Percentiles rank a stretch among this genome's conserved stretches.
Evolutionary conservation across 2,329 filamentous ascomycete species (phyloP).

Genomic region (Leptosphaerulina australis): DNA sequence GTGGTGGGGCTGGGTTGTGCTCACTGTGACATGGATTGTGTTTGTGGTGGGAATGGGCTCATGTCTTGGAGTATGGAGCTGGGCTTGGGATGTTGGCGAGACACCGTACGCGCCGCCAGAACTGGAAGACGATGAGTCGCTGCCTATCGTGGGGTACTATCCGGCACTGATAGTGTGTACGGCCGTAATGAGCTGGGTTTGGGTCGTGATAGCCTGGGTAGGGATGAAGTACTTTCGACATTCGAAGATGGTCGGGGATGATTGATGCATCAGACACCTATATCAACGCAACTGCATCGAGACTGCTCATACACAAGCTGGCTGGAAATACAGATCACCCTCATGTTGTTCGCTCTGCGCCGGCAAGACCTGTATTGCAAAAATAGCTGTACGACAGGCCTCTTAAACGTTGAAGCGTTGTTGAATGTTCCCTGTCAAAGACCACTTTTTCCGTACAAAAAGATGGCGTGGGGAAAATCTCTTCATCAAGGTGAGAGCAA

Average conservation of each 20-base stretch:
- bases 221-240: constrained; percentile 99
- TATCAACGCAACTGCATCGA: not conserved
- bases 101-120: constrained; percentile 95
- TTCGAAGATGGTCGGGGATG: constrained; percentile 80
- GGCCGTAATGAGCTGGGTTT: constrained; percentile 97
- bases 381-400: no score
- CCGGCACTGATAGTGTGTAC: constrained; percentile 92
- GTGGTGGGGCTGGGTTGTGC: constrained; percentile 96
- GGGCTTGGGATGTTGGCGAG: constrained; percentile 98
- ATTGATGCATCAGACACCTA: constrained; percentile 34
- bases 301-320: no score
- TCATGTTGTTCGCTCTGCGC: no score
- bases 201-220: constrained; percentile 96
- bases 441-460: no score
- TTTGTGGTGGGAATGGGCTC: constrained; percentile 97
- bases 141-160: constrained; percentile 97
- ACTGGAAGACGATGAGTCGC: constrained; percentile 89
- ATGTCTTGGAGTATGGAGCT: constrained; percentile 93
- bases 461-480: no score
- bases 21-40: constrained; percentile 90
- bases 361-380: no score
- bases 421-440: no score
- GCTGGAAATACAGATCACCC: no score
- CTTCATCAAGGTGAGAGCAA: no score
- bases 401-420: no score